These are phyloP conservation scores for Viridothelium virens DNA, from an alignment of 495 filamentous ascomycete species.

Conservation along the genomic window DNA sequence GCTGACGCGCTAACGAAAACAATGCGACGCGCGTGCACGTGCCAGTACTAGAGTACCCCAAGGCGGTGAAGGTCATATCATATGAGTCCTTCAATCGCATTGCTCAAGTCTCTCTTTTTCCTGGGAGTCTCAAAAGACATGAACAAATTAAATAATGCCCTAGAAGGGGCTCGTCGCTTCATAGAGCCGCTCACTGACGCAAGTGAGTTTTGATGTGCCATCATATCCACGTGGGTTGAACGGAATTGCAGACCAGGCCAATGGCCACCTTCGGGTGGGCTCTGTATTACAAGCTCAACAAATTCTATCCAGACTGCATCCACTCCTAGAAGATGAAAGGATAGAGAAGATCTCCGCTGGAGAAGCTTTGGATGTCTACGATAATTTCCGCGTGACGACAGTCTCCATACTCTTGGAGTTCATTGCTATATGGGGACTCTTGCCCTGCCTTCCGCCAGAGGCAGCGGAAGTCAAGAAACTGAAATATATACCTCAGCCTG, in stretches of 20 bases:
- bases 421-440: neutral
- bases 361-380: neutral
- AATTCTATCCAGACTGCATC: neutral
- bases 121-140: neutral
- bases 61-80: no score
- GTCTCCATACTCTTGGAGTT: slow-evolving; percentile 1
- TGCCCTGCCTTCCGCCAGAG: neutral
- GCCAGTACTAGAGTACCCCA: no score
- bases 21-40: neutral
- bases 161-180: neutral
- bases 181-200: slow-evolving; percentile 5
- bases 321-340: neutral
- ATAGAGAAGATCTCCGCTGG: neutral
- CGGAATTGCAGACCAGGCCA: neutral
- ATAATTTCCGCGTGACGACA: slow-evolving; percentile 1
- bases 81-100: no score
- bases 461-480: neutral
- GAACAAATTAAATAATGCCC: neutral
- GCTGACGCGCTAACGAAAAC: slow-evolving; percentile 3
- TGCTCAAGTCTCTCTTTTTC: no score
- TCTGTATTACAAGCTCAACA: slow-evolving; percentile 1
- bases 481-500: neutral
- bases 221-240: neutral
- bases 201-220: neutral
- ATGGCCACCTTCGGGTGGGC: neutral